Evolutionary conservation across 495 filamentous ascomycete species (phyloP).

Genomic region (Sphaerosporella brunnea): DNA sequence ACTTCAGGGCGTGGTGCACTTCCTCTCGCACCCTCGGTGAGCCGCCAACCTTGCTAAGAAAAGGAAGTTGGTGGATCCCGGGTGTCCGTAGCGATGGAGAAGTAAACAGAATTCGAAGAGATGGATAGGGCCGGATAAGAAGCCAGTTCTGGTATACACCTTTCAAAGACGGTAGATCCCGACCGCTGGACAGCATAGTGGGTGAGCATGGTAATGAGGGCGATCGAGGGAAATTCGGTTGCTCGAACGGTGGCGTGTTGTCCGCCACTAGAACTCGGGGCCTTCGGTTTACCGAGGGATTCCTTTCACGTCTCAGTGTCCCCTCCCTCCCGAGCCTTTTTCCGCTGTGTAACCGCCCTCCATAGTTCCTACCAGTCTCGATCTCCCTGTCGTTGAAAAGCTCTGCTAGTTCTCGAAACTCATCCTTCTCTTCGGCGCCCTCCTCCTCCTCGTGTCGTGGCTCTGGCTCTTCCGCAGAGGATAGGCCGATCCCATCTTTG

Average conservation of each 20-base stretch:
- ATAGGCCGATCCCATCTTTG: constrained; percentile 39
- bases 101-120: constrained; percentile 45
- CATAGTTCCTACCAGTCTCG: constrained; percentile 37
- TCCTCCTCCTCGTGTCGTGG: constrained; percentile 25
- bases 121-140: constrained; percentile 43
- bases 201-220: not conserved
- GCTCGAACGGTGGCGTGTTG: not conserved
- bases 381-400: constrained; percentile 46
- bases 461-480: constrained; percentile 31
- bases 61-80: constrained; percentile 44
- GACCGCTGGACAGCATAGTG: not conserved
- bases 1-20: constrained; percentile 36
- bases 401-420: constrained; percentile 37
- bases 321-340: constrained; percentile 30
- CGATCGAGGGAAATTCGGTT: not conserved
- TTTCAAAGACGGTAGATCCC: constrained; percentile 20
- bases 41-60: constrained; percentile 44
- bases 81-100: constrained; percentile 46
- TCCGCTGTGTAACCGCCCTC: constrained; percentile 39
- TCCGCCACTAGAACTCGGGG: not conserved
- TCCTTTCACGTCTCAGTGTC: not conserved
- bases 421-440: constrained; percentile 21
- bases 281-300: not conserved
- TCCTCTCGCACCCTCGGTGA: constrained; percentile 34
- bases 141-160: constrained; percentile 42